Evolutionary conservation across 1,284 basidiomycete species (phyloP), one percentile per base, ranked within the genome.

Genomic region (Sanghuangporus baumii): DNA sequence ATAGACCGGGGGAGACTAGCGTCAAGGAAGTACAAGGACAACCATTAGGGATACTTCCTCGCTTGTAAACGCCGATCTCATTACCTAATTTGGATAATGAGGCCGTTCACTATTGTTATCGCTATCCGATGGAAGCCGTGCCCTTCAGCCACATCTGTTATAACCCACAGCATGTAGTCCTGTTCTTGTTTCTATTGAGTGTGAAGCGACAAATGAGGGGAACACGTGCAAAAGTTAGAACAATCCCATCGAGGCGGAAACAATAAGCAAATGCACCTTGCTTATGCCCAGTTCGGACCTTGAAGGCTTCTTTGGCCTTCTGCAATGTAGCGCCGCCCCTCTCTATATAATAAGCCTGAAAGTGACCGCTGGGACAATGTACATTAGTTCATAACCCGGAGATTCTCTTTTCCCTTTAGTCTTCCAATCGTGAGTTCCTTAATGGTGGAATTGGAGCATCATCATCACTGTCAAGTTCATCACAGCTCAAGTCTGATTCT

Each of bases 121-220:
- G 11, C 34, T 16, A 16, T 16, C 26, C 8, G 11, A 6, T 14
- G 20, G 47, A n/a, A 52, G 16, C 31, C 36, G 26, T 11, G 18
- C 14, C 50, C 52, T 54, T 54, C 52, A 54, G 52, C 52, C 52
- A 54, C 52, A 54, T 54, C 52, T 54, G 52, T 54, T 54, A 54
- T 54, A 54, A 18, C 12, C 31, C 52, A 37, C 52, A 54, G 52
- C 52, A 37, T 36, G 16, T 18, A 36, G 52, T 31, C 36, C 20
- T 34, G 16, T n/a, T 54, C 3, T 54, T 23, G 16, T 54, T 54
- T 31, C 14, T 54, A 14, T 34, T 36, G 52, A 54, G 36, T 9
- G 14, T 2, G 16, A 14, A 36, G 18, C 6, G 16, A 16, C 16
- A 23, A 36, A n/a, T 37, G 52, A 31, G 52, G 52, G 8, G 52